Percentiles rank a stretch among this genome's conserved stretches.
These are phyloP conservation scores for Manihot esculenta DNA, from an alignment of 441 rosid species.

Conservation along the genomic window DNA sequence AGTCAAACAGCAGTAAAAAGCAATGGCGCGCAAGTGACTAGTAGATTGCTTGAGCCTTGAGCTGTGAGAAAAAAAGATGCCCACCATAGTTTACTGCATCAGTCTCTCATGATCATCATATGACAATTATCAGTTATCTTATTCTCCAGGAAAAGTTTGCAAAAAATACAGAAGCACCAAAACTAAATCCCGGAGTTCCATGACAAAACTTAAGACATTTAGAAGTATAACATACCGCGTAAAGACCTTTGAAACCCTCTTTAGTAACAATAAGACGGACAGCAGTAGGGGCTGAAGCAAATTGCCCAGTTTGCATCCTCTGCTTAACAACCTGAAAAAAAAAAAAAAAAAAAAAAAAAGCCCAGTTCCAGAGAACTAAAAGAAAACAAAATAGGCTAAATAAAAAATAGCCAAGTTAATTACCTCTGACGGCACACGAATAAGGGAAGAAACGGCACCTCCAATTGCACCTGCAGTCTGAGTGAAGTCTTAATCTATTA, in stretches of 20 bases:
- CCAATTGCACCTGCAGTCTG: constrained; percentile 91
- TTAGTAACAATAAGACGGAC: constrained; percentile 66
- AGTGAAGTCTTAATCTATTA: constrained; percentile 27
- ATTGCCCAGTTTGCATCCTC: constrained; percentile 92
- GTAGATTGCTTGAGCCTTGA: background rate
- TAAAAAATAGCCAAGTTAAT: constrained; percentile 7
- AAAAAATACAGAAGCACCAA: background rate
- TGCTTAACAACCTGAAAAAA: constrained; percentile 47
- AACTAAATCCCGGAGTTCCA: background rate
- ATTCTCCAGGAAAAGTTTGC: background rate
- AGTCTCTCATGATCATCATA: background rate
- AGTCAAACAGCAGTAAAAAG: background rate
- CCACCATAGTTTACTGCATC: background rate
- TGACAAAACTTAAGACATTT: background rate
- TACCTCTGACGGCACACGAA: constrained; percentile 93
- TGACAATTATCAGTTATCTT: background rate
- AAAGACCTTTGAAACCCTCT: constrained; percentile 87
- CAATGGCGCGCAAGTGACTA: background rate
- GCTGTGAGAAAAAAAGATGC: background rate
- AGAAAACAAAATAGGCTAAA: background rate
- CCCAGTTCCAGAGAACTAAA: background rate
- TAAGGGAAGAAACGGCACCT: constrained; percentile 81
- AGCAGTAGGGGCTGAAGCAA: constrained; percentile 73
- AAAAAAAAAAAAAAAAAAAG: background rate
- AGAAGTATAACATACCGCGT: constrained; percentile 31